Evolutionary conservation across 2,329 filamentous ascomycete species (phyloP).

Genomic region (Zasmidium cellare): DNA sequence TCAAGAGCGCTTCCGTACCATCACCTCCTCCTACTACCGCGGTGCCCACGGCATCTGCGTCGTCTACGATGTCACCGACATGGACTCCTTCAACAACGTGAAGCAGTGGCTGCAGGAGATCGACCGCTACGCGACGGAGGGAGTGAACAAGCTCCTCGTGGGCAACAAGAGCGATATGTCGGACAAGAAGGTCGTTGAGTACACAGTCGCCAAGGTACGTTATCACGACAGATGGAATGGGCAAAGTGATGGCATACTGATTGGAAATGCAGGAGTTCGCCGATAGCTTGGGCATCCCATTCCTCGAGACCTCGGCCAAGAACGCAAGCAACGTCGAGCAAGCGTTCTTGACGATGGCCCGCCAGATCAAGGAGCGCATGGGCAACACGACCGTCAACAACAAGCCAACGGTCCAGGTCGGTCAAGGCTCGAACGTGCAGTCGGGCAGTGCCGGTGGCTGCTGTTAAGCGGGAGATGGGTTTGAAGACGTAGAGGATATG

Average conservation of each 20-base stretch:
- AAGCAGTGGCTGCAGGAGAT: slow-evolving; percentile 99
- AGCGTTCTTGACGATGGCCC: slow-evolving; percentile 99
- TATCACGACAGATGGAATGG: neutral
- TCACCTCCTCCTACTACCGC: slow-evolving; percentile 99
- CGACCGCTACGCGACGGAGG: slow-evolving; percentile 97
- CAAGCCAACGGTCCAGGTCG: slow-evolving; percentile 96
- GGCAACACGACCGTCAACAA: slow-evolving; percentile 96
- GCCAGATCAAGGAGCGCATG: slow-evolving; percentile 99
- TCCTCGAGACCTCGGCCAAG: slow-evolving; percentile 99
- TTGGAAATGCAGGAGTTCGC: slow-evolving; percentile 78
- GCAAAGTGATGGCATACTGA: slow-evolving; percentile 17
- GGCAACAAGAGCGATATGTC: slow-evolving; percentile 99
- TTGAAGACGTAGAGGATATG: slow-evolving; percentile 7
- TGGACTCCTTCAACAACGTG: slow-evolving; percentile 99
- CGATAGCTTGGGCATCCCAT: slow-evolving; percentile 96
- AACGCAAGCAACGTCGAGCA: slow-evolving; percentile 99
- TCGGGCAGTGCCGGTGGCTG: slow-evolving; percentile 81
- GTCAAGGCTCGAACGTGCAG: slow-evolving; percentile 90
- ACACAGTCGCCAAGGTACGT: slow-evolving; percentile 95
- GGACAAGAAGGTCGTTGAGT: slow-evolving; percentile 99
- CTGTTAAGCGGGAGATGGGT: slow-evolving; percentile 62
- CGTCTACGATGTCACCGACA: slow-evolving; percentile 99
- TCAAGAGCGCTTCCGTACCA: slow-evolving; percentile 99
- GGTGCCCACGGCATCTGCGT: slow-evolving; percentile 99
- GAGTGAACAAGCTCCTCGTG: slow-evolving; percentile 98